Evolutionary conservation across 495 filamentous ascomycete species (phyloP).

Genomic region (Amorphotheca resinae): DNA sequence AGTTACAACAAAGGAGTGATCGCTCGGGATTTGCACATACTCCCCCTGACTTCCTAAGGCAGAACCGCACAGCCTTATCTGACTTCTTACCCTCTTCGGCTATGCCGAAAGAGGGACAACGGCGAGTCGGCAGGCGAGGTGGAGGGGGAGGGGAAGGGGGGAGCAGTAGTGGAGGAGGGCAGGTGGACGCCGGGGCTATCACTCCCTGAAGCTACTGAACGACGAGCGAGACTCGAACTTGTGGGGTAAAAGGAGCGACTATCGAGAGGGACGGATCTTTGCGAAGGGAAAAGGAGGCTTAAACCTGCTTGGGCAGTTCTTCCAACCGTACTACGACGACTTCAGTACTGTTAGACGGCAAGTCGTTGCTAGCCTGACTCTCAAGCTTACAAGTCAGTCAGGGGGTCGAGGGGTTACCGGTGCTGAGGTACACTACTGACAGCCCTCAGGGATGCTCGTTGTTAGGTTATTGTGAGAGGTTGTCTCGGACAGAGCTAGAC

Average conservation of each 20-base stretch:
- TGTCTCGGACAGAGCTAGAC: neutral
- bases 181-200: neutral
- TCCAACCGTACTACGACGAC: neutral
- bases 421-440: neutral
- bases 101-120: neutral
- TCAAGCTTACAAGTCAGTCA: neutral
- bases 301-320: neutral
- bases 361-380: neutral
- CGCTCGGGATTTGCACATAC: no score
- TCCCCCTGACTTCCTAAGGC: no score
- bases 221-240: no score
- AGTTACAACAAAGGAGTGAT: no score
- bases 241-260: slow-evolving; percentile 5
- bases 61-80: neutral
- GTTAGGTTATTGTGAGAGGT: neutral
- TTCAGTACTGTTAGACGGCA: neutral
- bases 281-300: neutral
- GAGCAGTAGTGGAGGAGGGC: neutral
- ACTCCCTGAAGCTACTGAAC: no score
- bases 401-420: neutral
- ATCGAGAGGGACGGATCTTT: neutral
- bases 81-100: neutral
- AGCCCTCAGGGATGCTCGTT: neutral
- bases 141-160: slow-evolving; percentile 6
- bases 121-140: neutral